phyloP scores from a whole-genome alignment of 306 rosid genomes.

The Chamaecrista fasciculata region DNA sequence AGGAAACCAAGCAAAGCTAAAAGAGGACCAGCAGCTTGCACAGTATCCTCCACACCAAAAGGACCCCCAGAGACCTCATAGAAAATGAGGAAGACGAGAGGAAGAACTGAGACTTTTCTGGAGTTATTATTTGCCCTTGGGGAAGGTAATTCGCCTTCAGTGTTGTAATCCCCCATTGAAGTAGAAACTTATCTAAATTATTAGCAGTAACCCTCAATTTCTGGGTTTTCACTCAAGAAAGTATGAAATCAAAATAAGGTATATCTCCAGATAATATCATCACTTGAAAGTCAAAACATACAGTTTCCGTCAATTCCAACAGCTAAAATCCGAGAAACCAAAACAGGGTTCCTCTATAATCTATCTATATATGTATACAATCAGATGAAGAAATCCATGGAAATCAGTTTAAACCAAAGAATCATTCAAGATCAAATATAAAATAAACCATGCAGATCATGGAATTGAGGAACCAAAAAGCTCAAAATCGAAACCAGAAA shows the following conservation, averaged over 20 bases:
- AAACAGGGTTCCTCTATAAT: not conserved
- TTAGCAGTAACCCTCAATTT: conserved; percentile 39
- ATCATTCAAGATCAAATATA: not conserved
- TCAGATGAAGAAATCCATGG: not conserved
- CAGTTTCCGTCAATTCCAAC: not conserved
- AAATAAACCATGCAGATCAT: not conserved
- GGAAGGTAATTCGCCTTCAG: conserved; percentile 41
- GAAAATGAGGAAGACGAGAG: conserved; percentile 71
- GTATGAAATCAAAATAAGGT: not conserved
- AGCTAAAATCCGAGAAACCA: not conserved
- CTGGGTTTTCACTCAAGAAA: conserved; percentile 23
- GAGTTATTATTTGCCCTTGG: conserved; percentile 33
- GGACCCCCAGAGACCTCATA: conserved; percentile 88
- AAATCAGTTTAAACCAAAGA: not conserved
- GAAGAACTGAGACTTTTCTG: conserved; percentile 60
- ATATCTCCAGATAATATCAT: not conserved
- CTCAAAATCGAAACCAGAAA: not conserved
- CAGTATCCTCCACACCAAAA: conserved; percentile 76
- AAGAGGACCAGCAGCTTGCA: conserved; percentile 74
- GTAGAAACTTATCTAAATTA: conserved; percentile 33
- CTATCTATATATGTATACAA: too few species aligned
- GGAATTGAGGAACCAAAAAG: not conserved
- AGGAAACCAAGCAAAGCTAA: conserved; percentile 70
- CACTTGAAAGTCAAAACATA: not conserved
- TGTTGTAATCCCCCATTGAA: conserved; percentile 46